Evolutionary conservation across 495 filamentous ascomycete species (phyloP), one percentile per base, ranked within the genome.

Genomic region (Hypoxylon perforatum): DNA sequence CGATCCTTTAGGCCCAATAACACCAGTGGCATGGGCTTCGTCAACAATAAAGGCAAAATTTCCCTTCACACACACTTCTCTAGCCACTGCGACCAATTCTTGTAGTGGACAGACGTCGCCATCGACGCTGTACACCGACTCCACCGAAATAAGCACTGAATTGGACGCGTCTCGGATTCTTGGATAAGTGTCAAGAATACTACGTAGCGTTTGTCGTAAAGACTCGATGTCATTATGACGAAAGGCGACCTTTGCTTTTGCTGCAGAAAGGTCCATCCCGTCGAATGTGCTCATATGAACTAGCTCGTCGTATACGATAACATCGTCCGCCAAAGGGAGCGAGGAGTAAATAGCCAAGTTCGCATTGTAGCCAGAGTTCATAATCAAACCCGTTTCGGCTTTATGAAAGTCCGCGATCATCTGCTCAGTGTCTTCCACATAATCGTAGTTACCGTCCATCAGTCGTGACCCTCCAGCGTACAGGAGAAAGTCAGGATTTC

Each of bases 41-140:
- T 91, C 88, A 9, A 91, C 81, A 15, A 89, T 77, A 22, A 90
- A 80, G 61, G 87, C 81, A 4, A 76, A 84, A 71, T 88, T 87
- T 0, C 75, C 76, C 1, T 44, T 30, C 9, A 84, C 83, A 2
- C 88, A 77, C 7, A 85, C 49, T 4, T 80, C 75, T 39, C 88
- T 81, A 1, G 85, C 82, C 0, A 85, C 67, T 4, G 75, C 63
- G 4, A 88, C 71, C 14, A 90, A 80, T 30, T 84, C 80, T 23
- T 74, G 64, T 7, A 91, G 73, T 0, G 88, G 88, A 17, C 82
- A 83, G 22, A 89, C 64, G 69, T 90, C 88, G 0, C 88, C 88
- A 64, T 91, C 87, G 88, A 91, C 90, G 61, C 86, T 89, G 67
- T 91, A 91, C 10, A 90, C 74, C 0, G 84, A 81, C 68, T 91